phyloP scores from a whole-genome alignment of 768 basidiomycete species.

The Mycena galericulata region DNA sequence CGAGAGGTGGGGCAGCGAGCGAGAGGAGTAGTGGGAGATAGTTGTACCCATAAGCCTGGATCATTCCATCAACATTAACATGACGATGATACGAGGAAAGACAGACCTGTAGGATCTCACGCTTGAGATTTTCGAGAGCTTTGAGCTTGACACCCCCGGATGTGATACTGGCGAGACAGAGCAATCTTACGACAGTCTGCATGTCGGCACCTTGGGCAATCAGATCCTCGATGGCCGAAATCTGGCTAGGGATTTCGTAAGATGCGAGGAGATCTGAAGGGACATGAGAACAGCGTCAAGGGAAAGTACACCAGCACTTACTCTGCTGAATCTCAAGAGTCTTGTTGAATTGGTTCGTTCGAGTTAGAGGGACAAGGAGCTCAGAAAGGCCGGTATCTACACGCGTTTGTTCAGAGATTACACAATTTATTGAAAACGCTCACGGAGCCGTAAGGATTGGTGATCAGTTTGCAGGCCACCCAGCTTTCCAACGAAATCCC shows the following conservation, averaged over 20 bases:
- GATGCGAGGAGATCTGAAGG: constrained; percentile 90
- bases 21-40: constrained; percentile 76
- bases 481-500: constrained; percentile 95
- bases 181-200: constrained; percentile 79
- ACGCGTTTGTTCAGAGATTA: constrained; percentile 11
- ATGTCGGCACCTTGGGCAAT: constrained; percentile 89
- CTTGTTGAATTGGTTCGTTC: constrained; percentile 90
- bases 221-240: constrained; percentile 90
- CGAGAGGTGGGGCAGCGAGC: constrained; percentile 73
- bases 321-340: constrained; percentile 97
- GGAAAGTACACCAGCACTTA: constrained; percentile 48
- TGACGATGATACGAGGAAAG: constrained; percentile 31
- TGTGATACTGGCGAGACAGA: constrained; percentile 89
- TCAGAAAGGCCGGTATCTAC: constrained; percentile 96
- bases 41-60: constrained; percentile 82
- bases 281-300: constrained; percentile 10
- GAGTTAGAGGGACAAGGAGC: constrained; percentile 85
- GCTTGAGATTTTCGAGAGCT: constrained; percentile 86
- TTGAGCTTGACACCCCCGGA: constrained; percentile 90
- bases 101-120: constrained; percentile 86
- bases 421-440: constrained; percentile 54
- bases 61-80: constrained; percentile 36
- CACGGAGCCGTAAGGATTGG: constrained; percentile 89
- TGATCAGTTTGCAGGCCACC: constrained; percentile 94
- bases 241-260: constrained; percentile 84